Conservation (phyloP, 1,284 basidiomycete species). For the Microbotryum silenes-acaulis region DNA sequence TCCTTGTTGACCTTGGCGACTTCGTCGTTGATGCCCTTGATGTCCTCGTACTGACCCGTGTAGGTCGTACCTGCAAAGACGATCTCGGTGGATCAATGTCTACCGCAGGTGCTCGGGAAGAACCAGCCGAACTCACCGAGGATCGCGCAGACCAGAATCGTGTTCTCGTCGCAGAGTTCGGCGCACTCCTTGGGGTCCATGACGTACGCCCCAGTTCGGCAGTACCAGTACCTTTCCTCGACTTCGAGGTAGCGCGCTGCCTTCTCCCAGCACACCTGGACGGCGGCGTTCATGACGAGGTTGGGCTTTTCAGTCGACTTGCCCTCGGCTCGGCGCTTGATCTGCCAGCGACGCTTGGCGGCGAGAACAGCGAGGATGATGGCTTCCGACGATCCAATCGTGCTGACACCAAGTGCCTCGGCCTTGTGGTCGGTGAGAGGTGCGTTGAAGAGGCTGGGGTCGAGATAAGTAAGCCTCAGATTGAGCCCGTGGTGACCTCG, state of each 20-base stretch:
- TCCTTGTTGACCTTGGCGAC: constrained; percentile 38
- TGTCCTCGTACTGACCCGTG: constrained; percentile 38
- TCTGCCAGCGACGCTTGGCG: constrained; percentile 38
- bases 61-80: constrained; percentile 19
- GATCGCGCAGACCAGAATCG: constrained; percentile 40
- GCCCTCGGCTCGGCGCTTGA: constrained; percentile 37
- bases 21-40: constrained; percentile 34
- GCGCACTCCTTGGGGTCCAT: constrained; percentile 45
- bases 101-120: constrained; percentile 24
- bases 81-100: constrained; percentile 10
- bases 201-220: constrained; percentile 36
- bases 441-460: constrained; percentile 37
- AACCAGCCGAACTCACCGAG: constrained; percentile 45
- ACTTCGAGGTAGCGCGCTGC: constrained; percentile 39
- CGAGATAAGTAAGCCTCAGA: constrained; percentile 51
- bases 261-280: constrained; percentile 41
- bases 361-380: constrained; percentile 41
- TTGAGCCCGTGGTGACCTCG: too few relatives aligned
- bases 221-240: constrained; percentile 33
- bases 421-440: constrained; percentile 33
- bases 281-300: constrained; percentile 40
- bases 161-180: constrained; percentile 44
- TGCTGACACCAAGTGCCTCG: constrained; percentile 38
- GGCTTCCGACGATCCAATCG: constrained; percentile 39
- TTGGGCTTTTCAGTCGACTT: constrained; percentile 39